Percentiles rank a stretch among this genome's conserved stretches.
Conservation (phyloP, 306 rosid species). For the Alnus rubra region DNA sequence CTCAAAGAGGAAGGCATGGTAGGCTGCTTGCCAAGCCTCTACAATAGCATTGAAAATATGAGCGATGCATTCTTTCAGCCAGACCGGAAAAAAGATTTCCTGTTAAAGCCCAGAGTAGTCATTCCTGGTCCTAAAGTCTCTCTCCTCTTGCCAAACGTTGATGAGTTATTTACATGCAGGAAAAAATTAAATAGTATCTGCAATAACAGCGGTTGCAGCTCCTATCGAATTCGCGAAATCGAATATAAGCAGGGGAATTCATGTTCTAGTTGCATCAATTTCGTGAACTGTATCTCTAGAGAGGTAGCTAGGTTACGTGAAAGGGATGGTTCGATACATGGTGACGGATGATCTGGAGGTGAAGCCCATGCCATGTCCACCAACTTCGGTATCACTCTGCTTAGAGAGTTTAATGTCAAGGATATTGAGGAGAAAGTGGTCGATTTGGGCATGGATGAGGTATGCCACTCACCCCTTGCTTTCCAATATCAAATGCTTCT, state of each 20-base stretch:
- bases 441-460: slow-evolving; percentile 31
- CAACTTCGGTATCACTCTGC: background rate
- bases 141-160: background rate
- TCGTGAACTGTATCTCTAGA: too few relatives aligned
- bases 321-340: slow-evolving; percentile 32
- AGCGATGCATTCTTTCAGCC: background rate
- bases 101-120: slow-evolving; percentile 1
- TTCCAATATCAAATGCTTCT: background rate
- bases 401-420: slow-evolving; percentile 22
- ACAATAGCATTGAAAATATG: slow-evolving; percentile 12
- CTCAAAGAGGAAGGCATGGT: slow-evolving; percentile 3
- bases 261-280: too few relatives aligned
- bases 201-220: too few relatives aligned
- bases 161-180: background rate
- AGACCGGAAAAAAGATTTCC: background rate
- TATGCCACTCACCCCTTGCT: background rate
- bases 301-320: slow-evolving; percentile 29
- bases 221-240: too few relatives aligned
- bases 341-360: slow-evolving; percentile 42
- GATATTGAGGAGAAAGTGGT: slow-evolving; percentile 35
- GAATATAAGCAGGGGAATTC: too few relatives aligned
- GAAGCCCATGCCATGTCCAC: slow-evolving; percentile 35
- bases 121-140: background rate
- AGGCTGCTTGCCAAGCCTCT: slow-evolving; percentile 14
- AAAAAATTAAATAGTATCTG: too few relatives aligned